Conservation (phyloP, 2,329 filamentous ascomycete species). For the Penicillium frequentans region DNA sequence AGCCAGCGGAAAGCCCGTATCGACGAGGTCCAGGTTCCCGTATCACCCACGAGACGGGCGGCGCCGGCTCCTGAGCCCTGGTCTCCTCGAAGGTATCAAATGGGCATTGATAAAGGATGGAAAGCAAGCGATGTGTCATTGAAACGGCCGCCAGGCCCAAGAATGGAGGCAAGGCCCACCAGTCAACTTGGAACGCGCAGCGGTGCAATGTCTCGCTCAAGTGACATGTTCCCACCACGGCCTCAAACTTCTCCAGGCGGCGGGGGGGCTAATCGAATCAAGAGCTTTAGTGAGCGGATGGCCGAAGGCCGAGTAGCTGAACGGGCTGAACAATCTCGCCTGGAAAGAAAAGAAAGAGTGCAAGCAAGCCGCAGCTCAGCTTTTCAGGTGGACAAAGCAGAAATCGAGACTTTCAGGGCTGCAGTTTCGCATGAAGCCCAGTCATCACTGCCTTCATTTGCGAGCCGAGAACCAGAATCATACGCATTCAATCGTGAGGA, state of each 20-base stretch:
- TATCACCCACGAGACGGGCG: conserved; percentile 63
- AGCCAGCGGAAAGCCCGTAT: conserved; percentile 16
- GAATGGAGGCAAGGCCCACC: conserved; percentile 28
- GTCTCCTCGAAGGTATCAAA: conserved; percentile 74
- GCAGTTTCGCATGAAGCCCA: conserved; percentile 35
- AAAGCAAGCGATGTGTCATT: conserved; percentile 80
- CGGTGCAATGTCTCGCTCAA: conserved; percentile 23
- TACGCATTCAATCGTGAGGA: conserved; percentile 65
- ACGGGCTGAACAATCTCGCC: conserved; percentile 39
- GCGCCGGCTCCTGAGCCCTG: conserved; percentile 54
- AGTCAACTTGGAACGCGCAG: conserved; percentile 32
- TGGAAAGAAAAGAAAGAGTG: conserved; percentile 39
- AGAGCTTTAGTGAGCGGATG: conserved; percentile 82
- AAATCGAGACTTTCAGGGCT: conserved; percentile 44
- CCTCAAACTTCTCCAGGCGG: conserved; percentile 26
- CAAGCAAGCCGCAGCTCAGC: conserved; percentile 43
- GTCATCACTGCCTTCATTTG: conserved; percentile 49
- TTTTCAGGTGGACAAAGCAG: conserved; percentile 44
- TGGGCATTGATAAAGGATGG: conserved; percentile 89
- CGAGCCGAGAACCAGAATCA: conserved; percentile 47
- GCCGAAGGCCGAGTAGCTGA: conserved; percentile 61
- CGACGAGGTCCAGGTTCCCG: conserved; percentile 68
- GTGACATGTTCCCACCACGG: conserved; percentile 22
- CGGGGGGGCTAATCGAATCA: conserved; percentile 37
- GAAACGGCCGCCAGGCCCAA: conserved; percentile 60